Evolutionary conservation across 2,329 filamentous ascomycete genomes (phyloP).

Genomic region (Verticillium klebahnii): DNA sequence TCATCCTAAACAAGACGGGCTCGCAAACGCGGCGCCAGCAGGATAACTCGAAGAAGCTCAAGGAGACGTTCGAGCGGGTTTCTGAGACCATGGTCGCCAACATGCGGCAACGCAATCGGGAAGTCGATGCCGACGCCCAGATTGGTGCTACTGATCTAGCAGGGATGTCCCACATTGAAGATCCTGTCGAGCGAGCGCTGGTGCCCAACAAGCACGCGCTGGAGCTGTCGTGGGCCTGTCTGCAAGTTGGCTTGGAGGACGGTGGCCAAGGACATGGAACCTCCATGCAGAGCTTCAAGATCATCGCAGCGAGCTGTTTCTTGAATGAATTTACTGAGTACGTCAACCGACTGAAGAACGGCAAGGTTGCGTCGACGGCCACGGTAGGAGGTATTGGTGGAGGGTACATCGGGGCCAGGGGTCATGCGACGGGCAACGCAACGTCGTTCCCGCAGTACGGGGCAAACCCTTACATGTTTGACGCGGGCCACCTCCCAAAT

Average conservation of each 20-base stretch:
- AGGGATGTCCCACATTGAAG: neutral
- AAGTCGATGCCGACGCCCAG: neutral
- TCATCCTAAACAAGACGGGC: constrained; percentile 47
- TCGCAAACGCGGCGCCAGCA: constrained; percentile 45
- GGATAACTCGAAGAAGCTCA: constrained; percentile 46
- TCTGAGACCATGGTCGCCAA: constrained; percentile 33
- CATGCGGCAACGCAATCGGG: constrained; percentile 19
- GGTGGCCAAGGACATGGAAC: constrained; percentile 5
- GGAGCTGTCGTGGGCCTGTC: constrained; percentile 29
- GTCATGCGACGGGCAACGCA: neutral
- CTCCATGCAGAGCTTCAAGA: constrained; percentile 27
- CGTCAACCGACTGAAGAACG: constrained; percentile 3
- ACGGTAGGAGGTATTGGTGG: neutral
- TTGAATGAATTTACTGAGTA: constrained; percentile 20
- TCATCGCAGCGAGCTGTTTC: constrained; percentile 31
- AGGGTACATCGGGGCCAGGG: neutral
- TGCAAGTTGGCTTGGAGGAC: constrained; percentile 18
- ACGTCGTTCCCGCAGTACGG: neutral
- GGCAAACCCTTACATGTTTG: neutral
- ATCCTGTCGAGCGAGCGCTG: neutral
- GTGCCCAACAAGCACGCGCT: constrained; percentile 18
- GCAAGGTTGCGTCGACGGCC: neutral
- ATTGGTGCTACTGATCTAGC: neutral
- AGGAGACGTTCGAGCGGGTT: constrained; percentile 45
- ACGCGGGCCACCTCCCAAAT: neutral